phyloP scores from a whole-genome alignment of 2,329 filamentous ascomycete genomes.

The Botryotinia calthae region DNA sequence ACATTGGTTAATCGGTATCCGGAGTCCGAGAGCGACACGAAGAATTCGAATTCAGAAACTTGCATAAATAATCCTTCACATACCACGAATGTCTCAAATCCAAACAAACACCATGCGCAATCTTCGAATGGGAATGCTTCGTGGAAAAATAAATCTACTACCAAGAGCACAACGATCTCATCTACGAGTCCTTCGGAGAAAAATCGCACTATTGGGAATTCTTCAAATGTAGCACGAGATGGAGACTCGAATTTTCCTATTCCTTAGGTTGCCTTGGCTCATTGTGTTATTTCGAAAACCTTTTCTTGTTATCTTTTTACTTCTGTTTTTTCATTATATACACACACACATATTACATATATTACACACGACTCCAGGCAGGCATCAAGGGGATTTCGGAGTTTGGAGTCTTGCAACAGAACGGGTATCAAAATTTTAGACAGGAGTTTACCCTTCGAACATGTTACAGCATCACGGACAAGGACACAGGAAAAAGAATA shows the following conservation, averaged over 20 bases:
- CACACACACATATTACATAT: not conserved
- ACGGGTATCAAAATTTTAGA: not conserved
- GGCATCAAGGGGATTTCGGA: not conserved
- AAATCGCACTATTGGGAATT: not conserved
- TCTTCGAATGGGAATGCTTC: not conserved
- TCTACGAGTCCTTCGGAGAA: not conserved
- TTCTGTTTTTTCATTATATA: not conserved
- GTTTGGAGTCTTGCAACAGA: not conserved
- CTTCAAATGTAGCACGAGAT: not conserved
- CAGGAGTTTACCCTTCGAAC: not conserved
- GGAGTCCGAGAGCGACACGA: not conserved
- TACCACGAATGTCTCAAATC: not conserved
- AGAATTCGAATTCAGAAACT: not conserved
- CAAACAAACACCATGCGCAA: not conserved
- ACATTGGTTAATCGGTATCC: slow-evolving; percentile 23
- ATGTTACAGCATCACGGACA: not conserved
- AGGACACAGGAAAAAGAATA: not conserved
- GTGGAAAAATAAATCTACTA: not conserved
- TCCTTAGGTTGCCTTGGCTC: not conserved
- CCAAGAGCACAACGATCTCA: not conserved
- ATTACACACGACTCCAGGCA: not conserved
- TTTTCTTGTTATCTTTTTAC: not conserved
- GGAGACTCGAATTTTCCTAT: not conserved
- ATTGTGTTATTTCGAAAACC: not conserved
- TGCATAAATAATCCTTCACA: not conserved